Evolutionary conservation across 306 rosid genomes (phyloP).

Genomic region (Lablab purpureus): DNA sequence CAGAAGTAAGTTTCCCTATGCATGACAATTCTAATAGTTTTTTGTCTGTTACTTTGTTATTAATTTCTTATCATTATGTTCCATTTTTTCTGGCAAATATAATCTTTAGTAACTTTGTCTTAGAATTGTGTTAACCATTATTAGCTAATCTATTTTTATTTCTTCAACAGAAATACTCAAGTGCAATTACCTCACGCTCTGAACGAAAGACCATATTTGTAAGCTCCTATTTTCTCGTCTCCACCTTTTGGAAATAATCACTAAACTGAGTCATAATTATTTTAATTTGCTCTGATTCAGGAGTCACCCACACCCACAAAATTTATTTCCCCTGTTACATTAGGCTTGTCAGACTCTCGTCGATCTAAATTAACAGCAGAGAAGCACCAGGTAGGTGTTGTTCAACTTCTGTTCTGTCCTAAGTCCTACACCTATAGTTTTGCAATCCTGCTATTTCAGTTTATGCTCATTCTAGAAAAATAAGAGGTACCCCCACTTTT

Average conservation of each 20-base stretch:
- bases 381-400: slow-evolving; percentile 78
- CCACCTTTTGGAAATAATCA: slow-evolving; percentile 26
- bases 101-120: slow-evolving; percentile 6
- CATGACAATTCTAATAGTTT: slow-evolving; percentile 3
- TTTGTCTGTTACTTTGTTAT: slow-evolving; percentile 13
- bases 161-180: slow-evolving; percentile 71
- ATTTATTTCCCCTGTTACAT: slow-evolving; percentile 61
- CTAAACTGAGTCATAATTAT: slow-evolving; percentile 1
- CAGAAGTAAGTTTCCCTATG: slow-evolving; percentile 67
- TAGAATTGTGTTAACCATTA: slow-evolving; percentile 24
- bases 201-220: slow-evolving; percentile 75
- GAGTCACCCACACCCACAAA: slow-evolving; percentile 96
- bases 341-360: slow-evolving; percentile 78
- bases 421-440: slow-evolving; percentile 27
- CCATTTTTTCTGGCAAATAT: slow-evolving; percentile 4
- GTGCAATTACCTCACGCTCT: slow-evolving; percentile 59
- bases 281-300: slow-evolving; percentile 52
- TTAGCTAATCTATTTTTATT: slow-evolving; percentile 34
- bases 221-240: slow-evolving; percentile 49
- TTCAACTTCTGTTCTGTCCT: slow-evolving; percentile 38
- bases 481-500: neutral
- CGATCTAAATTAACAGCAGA: slow-evolving; percentile 77
- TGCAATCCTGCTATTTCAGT: neutral
- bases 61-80: slow-evolving; percentile 28
- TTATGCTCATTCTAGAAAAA: neutral